Base-by-base conservation (phyloP, 805 yeast species). In the Saturnispora gosingensis region DNA sequence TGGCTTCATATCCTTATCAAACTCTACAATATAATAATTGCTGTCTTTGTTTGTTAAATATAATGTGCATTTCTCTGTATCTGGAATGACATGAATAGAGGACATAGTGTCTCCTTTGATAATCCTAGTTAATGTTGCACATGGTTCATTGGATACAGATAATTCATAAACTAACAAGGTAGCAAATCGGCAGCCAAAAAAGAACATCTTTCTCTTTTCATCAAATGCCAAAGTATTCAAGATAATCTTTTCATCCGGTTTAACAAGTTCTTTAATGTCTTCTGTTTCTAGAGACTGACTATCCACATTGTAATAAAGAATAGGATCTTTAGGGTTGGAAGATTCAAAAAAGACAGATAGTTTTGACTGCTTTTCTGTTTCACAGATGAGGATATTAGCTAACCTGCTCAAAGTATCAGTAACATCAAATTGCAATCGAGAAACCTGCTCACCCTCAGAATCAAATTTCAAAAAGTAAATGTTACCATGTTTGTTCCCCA, bases 101-200 rank as follows among this genome's bases (percentile, higher is more conserved):
- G 91, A 79, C 8, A 83, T 77, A 0, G 90, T 80, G 57, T 85
- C 93, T 11, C 90, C 89, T 2, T 77, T 70, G 4, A 77, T 72
- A 11, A 82, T 56, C 57, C 78, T 81, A 58, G 73, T 77, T 67
- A 72, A 75, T 30, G 61, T 47, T 22, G 63, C 48, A 8, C 58
- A 27, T 24, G 63, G 61, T 34, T 71, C 61, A 7, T n/a, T 18
- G 2, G 48, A 38, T 15, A 40, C 24, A 3, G 15, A 42, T 20
- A 81, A 58, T 44, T 75, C 71, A 58, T 78, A 85, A 0, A 82
- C 62, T 2, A 82, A 80, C 4, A 88, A 39, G 0, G 86, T 78
- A 15, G 88, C 85, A 59, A 76, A 80, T 55, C 96, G 70, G 3
- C 93, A 85, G 0, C 93, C 95, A 18, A 88, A 65, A 16, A 84